These are phyloP conservation scores for Colletotrichum zoysiae DNA, from an alignment of 2,329 filamentous ascomycete genomes.

Conservation along the genomic window DNA sequence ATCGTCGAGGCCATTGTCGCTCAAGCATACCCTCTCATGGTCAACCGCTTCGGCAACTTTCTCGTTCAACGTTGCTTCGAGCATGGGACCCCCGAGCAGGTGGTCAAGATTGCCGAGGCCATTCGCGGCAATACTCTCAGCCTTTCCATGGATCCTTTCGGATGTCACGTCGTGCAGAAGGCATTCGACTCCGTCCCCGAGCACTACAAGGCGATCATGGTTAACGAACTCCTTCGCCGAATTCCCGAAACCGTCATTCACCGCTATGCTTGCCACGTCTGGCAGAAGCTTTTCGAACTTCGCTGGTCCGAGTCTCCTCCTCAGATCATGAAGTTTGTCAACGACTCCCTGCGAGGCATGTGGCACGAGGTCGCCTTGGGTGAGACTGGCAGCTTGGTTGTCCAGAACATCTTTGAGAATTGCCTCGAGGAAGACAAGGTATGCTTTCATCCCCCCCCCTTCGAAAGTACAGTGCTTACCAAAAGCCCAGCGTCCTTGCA, in stretches of 20 bases:
- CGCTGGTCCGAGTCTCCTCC: constrained; percentile 95
- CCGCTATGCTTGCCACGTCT: constrained; percentile 98
- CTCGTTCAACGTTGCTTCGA: constrained; percentile 99
- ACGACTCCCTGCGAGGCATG: constrained; percentile 94
- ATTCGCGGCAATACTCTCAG: constrained; percentile 95
- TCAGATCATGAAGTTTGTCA: constrained; percentile 98
- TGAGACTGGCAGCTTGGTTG: constrained; percentile 96
- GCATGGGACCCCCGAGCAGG: constrained; percentile 93
- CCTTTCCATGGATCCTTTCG: constrained; percentile 98
- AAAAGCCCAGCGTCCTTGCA: constrained; percentile 83
- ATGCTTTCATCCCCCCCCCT: constrained; percentile 46
- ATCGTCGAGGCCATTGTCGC: constrained; percentile 97
- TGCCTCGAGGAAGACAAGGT: constrained; percentile 99
- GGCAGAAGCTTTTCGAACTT: constrained; percentile 99
- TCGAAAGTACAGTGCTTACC: constrained; percentile 38
- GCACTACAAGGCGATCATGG: constrained; percentile 98
- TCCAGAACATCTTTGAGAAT: constrained; percentile 99
- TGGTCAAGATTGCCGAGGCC: constrained; percentile 92
- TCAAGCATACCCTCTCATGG: constrained; percentile 95
- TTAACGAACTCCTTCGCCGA: constrained; percentile 93
- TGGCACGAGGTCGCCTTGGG: constrained; percentile 98
- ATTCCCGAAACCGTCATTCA: constrained; percentile 99
- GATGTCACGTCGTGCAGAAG: constrained; percentile 98
- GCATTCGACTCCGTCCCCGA: constrained; percentile 98
- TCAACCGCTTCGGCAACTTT: constrained; percentile 99